phyloP scores from a whole-genome alignment of 1,284 basidiomycete genomes.

The Cryptococcus deneoformans region DNA sequence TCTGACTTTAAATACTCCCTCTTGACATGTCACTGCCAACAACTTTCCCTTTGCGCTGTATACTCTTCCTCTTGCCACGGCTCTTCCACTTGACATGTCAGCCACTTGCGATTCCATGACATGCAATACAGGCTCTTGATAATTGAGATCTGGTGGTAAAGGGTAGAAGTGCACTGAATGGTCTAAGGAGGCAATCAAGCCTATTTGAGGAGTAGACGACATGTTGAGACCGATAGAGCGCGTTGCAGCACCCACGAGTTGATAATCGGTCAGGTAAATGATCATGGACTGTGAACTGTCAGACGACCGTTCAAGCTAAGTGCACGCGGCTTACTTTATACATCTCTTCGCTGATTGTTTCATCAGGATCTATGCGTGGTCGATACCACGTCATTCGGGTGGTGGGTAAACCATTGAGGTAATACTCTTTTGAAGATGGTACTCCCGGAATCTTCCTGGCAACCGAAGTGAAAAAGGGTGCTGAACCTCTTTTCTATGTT shows the following conservation, averaged over 20 bases:
- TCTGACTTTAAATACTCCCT: neutral
- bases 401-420: constrained; percentile 21
- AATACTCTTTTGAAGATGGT: constrained; percentile 10
- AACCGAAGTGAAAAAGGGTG: constrained; percentile 63
- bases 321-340: constrained; percentile 62
- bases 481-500: constrained; percentile 61
- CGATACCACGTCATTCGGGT: constrained; percentile 73
- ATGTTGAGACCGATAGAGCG: constrained; percentile 62
- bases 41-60: neutral
- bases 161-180: constrained; percentile 79
- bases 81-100: neutral
- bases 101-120: neutral
- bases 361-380: constrained; percentile 58
- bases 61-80: neutral
- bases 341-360: constrained; percentile 63
- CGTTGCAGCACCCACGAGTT: constrained; percentile 66
- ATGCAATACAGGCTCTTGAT: constrained; percentile 4
- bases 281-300: constrained; percentile 64
- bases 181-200: constrained; percentile 78
- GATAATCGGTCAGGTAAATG: constrained; percentile 76
- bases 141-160: constrained; percentile 20
- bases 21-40: constrained; percentile 1
- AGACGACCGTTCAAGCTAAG: neutral
- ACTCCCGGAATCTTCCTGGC: constrained; percentile 15
- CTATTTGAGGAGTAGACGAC: constrained; percentile 49